Evolutionary conservation across 257 asterid genomes (phyloP), one percentile per base, ranked within the genome.

Genomic region (Fraxinus quadrangulata): DNA sequence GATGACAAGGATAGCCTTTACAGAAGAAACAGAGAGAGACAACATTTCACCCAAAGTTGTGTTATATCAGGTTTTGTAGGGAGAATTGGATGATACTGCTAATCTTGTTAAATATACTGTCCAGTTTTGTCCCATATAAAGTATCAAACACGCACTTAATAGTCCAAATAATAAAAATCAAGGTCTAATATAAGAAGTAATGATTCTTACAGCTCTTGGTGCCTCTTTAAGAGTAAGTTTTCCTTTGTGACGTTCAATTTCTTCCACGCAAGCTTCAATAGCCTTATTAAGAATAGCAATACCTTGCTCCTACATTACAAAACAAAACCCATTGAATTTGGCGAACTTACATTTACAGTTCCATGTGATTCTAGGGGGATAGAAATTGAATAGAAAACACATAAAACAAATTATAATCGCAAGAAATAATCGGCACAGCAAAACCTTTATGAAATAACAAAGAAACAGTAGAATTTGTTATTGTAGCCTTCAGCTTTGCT

Each of bases 201-300:
- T 77, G 73, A 80, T 86, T 56, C 94, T 91, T 81, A 95, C 99
- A 89, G 92, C 99, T 88, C 99, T 89, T 34, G 99, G 85, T 77
- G 91, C 92, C 79, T 93, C 98, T 86, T 93, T 95, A 73, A 95
- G 92, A 63, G 90, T 78, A 80, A 95, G 97, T 82, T 93, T 95
- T 82, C 99, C 99, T 76, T 89, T 91, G 77, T 89, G 93, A 19
- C 76, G 88, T 78, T 91, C 96, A 69, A 95, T 89, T 85, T 90
- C 98, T 79, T 75, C 90, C 0, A 86, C 82, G 90, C 99, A 93
- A 17, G 97, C 95, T 85, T 86, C 90, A 82, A 96, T 96, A 61
- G 99, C 99, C 85, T 89, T 87, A 78, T 73, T 81, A 71, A 93
- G 98, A 75, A 90, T 23, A 68, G 91, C 80, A 70, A 96, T 92